A percentile compares a stretch with the other conserved stretches of the same genome.
Evolutionary conservation across 805 yeast genomes (phyloP).

Genomic region (Candida lessepsii): DNA sequence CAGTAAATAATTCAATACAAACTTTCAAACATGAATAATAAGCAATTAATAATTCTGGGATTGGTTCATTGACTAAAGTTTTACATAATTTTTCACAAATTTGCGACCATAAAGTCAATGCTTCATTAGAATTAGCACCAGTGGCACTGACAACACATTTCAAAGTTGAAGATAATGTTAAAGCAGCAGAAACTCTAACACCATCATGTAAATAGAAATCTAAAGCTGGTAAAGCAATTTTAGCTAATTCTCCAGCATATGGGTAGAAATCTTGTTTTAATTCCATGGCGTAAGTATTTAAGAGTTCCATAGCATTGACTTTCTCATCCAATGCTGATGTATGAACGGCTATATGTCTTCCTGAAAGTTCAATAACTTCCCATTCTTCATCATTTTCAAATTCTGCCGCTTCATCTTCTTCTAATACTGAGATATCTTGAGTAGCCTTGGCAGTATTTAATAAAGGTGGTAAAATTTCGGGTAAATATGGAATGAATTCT

Average conservation of each 20-base stretch:
- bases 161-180: slow-evolving; percentile 75
- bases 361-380: slow-evolving; percentile 89
- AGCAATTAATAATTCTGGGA: slow-evolving; percentile 75
- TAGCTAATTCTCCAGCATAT: slow-evolving; percentile 77
- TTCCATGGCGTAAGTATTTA: slow-evolving; percentile 80
- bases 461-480: slow-evolving; percentile 86
- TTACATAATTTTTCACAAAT: slow-evolving; percentile 66
- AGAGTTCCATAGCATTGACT: slow-evolving; percentile 84
- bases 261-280: slow-evolving; percentile 80
- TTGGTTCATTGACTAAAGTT: slow-evolving; percentile 74
- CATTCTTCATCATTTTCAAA: slow-evolving; percentile 85
- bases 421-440: slow-evolving; percentile 85
- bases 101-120: slow-evolving; percentile 68
- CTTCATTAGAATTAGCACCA: slow-evolving; percentile 57
- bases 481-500: slow-evolving; percentile 81
- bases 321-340: slow-evolving; percentile 94
- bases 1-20: slow-evolving; percentile 67
- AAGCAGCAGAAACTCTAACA: slow-evolving; percentile 88
- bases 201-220: slow-evolving; percentile 93
- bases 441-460: slow-evolving; percentile 81
- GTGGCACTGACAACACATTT: slow-evolving; percentile 58
- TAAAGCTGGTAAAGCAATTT: slow-evolving; percentile 82
- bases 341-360: slow-evolving; percentile 92
- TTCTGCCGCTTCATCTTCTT: slow-evolving; percentile 83
- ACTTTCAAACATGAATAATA: slow-evolving; percentile 72